Percentiles rank a stretch among this genome's conserved stretches.
phyloP scores from a whole-genome alignment of 139 green algal genomes.

The Coelastrella sp. region DNA sequence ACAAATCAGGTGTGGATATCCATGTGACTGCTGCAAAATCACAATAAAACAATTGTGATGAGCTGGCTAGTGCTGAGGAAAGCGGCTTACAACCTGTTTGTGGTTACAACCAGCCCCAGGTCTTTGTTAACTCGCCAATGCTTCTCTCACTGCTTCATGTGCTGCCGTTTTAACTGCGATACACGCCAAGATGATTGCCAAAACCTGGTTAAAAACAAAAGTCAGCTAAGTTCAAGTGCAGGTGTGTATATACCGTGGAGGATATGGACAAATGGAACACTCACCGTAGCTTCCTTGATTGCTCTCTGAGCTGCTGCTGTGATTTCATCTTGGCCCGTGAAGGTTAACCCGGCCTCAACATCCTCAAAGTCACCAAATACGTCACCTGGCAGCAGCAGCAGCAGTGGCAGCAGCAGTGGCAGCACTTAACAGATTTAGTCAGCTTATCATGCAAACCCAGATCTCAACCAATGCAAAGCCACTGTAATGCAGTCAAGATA shows the following conservation, averaged over 20 bases:
- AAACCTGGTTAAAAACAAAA: neutral
- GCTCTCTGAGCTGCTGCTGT: conserved; percentile 74
- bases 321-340: conserved; percentile 62
- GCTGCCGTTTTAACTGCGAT: no score
- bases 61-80: neutral
- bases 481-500: no score
- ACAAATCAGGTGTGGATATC: no score
- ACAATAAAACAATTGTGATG: neutral
- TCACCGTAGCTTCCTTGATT: conserved; percentile 70
- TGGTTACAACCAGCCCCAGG: no score
- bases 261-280: neutral
- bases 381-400: conserved; percentile 43
- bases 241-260: no score
- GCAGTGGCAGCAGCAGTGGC: conserved; percentile 18
- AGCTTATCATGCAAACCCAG: no score
- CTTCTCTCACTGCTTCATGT: no score
- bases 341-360: conserved; percentile 86
- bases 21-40: no score
- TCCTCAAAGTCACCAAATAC: conserved; percentile 97
- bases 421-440: neutral
- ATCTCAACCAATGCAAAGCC: no score
- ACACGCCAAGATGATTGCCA: neutral
- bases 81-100: neutral
- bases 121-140: neutral
- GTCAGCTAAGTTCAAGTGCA: no score